These are phyloP conservation scores for Gonapodya prolifera DNA, from an alignment of 192 early-diverging fungal species.

Conservation along the genomic window DNA sequence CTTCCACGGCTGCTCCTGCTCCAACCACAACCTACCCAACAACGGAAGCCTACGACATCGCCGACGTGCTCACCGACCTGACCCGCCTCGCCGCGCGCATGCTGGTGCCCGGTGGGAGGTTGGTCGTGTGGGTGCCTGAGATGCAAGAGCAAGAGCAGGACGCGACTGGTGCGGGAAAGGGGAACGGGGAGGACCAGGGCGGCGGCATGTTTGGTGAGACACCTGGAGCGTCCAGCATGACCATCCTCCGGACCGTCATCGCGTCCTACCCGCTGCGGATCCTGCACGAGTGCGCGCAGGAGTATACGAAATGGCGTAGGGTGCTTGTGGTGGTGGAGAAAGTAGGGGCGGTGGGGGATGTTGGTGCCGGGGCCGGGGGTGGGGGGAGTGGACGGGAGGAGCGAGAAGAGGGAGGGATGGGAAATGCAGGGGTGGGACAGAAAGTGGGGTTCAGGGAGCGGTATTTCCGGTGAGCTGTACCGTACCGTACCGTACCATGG, in stretches of 20 bases:
- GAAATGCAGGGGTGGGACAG: too few relatives aligned
- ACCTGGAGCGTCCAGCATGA: slow-evolving; percentile 10
- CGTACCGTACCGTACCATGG: too few relatives aligned
- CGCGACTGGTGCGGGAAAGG: slow-evolving; percentile 30
- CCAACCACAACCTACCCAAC: slow-evolving; percentile 61
- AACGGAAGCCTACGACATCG: slow-evolving; percentile 93
- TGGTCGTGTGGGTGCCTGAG: slow-evolving; percentile 96
- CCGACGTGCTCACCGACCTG: slow-evolving; percentile 72
- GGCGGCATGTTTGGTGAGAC: neutral
- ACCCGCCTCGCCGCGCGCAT: slow-evolving; percentile 66
- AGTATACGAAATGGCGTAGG: slow-evolving; percentile 84
- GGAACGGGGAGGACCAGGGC: neutral
- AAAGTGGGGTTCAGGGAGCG: neutral
- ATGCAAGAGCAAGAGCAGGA: too few relatives aligned
- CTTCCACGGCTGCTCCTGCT: slow-evolving; percentile 1
- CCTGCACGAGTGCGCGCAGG: slow-evolving; percentile 85
- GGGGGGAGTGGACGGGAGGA: neutral
- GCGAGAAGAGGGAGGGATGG: neutral
- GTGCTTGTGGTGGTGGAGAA: slow-evolving; percentile 96
- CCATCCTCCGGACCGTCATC: slow-evolving; percentile 76
- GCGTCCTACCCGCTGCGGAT: slow-evolving; percentile 37
- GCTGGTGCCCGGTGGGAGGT: slow-evolving; percentile 62
- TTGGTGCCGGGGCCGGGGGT: neutral
- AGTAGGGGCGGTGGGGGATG: too few relatives aligned
- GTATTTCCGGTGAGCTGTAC: neutral